Conservation (phyloP, 2,329 filamentous ascomycete genomes). For the Exophiala bonariae region DNA sequence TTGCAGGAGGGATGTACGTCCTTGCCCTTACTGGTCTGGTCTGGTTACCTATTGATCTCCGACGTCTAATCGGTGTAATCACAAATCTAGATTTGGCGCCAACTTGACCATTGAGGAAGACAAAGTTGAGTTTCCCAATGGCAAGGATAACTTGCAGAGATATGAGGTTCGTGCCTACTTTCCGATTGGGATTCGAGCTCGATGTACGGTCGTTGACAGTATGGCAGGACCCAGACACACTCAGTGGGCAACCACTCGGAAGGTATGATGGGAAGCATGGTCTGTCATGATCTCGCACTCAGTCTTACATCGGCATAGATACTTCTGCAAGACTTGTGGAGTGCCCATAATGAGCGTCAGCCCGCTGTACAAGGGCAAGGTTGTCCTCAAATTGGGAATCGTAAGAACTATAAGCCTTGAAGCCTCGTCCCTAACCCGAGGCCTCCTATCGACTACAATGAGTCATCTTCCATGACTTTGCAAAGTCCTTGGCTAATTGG, state of each 20-base stretch:
- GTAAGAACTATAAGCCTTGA: too few relatives aligned
- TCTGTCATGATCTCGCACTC: not conserved
- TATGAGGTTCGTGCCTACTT: constrained; percentile 32
- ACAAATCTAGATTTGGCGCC: constrained; percentile 17
- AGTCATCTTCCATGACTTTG: too few relatives aligned
- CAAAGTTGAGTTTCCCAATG: constrained; percentile 48
- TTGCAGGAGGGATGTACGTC: constrained; percentile 39
- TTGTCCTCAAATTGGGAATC: constrained; percentile 53
- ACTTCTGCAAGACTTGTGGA: constrained; percentile 48
- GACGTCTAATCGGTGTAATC: too few relatives aligned
- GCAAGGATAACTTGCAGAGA: constrained; percentile 44
- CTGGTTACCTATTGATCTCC: too few relatives aligned
- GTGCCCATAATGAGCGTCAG: constrained; percentile 51
- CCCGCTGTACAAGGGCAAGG: constrained; percentile 40
- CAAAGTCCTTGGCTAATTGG: too few relatives aligned
- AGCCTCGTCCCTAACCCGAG: not conserved
- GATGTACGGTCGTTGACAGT: too few relatives aligned
- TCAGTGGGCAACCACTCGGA: constrained; percentile 47
- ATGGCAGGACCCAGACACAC: constrained; percentile 41
- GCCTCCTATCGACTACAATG: not conserved
- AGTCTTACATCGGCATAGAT: constrained; percentile 29
- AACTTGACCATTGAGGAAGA: constrained; percentile 35
- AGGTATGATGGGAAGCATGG: constrained; percentile 8
- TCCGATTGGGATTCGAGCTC: not conserved
- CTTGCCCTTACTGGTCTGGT: not conserved